These are phyloP conservation scores for Fonsecaea erecta DNA, from an alignment of 2,329 filamentous ascomycete species.

Conservation along the genomic window DNA sequence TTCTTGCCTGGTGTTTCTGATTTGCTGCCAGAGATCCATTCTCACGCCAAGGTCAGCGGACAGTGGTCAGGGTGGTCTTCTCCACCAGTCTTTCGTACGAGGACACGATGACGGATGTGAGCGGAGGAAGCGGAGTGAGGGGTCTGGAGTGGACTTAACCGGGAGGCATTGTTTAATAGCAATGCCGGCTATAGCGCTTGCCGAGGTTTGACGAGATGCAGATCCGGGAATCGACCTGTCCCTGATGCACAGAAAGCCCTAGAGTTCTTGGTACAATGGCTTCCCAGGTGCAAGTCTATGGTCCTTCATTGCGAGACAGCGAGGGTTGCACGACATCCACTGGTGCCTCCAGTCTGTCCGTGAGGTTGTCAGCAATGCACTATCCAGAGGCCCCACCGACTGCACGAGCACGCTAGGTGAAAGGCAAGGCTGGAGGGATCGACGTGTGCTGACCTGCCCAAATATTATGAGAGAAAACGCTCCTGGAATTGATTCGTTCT, in stretches of 20 bases:
- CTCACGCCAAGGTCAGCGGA: neutral
- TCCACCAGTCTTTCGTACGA: neutral
- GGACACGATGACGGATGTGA: neutral
- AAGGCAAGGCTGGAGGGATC: neutral
- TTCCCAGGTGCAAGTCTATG: too few species aligned
- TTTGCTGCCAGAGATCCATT: neutral
- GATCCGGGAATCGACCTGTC: neutral
- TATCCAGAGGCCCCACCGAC: neutral
- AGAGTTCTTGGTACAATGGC: too few species aligned
- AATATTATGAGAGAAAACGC: neutral
- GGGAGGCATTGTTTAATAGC: neutral
- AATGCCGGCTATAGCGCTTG: neutral
- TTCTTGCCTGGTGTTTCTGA: neutral
- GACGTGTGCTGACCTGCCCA: conserved; percentile 1
- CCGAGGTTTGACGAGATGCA: neutral
- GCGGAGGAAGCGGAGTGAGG: neutral
- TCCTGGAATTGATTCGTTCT: neutral
- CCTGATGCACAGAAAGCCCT: too few species aligned
- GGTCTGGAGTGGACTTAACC: neutral
- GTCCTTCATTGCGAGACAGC: too few species aligned
- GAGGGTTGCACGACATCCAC: too few species aligned
- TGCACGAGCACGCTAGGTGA: neutral
- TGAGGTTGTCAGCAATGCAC: neutral
- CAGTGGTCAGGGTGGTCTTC: neutral
- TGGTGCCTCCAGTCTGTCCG: too few species aligned